These are phyloP conservation scores for Mycena albidolilacea DNA, from an alignment of 768 basidiomycete genomes.

Conservation along the genomic window DNA sequence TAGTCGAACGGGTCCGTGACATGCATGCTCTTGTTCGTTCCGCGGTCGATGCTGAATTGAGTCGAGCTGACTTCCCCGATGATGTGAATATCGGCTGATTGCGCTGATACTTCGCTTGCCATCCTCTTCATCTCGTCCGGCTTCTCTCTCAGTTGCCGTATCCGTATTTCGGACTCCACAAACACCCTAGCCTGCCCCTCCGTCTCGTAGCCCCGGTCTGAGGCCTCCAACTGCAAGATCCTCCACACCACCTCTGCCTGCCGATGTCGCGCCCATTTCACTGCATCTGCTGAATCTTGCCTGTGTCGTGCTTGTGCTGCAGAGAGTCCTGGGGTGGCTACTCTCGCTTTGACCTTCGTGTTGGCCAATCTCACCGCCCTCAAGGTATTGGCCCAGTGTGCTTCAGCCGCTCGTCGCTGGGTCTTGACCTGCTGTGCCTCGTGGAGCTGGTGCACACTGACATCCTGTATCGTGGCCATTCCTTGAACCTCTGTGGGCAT, in stretches of 20 bases:
- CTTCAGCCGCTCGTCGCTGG: not conserved
- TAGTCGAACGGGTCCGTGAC: constrained; percentile 41
- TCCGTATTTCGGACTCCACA: constrained; percentile 21
- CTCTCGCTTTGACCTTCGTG: not conserved
- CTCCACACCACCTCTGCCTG: not conserved
- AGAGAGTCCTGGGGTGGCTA: not conserved
- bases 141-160: constrained; percentile 13
- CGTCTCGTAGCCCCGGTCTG: not conserved
- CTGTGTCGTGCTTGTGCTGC: constrained; percentile 9
- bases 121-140: constrained; percentile 30
- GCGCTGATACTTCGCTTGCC: not conserved
- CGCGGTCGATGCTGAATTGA: constrained; percentile 22
- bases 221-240: not conserved
- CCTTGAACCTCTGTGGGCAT: too few relatives aligned
- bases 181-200: constrained; percentile 2
- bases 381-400: not conserved
- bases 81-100: not conserved
- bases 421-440: not conserved
- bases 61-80: constrained; percentile 8
- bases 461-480: too few relatives aligned
- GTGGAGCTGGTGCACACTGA: not conserved
- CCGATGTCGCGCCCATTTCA: constrained; percentile 6
- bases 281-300: not conserved
- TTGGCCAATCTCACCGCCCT: not conserved
- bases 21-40: constrained; percentile 23